Percentiles rank a stretch among this genome's conserved stretches.
Conservation (phyloP, 1,139 yeast genomes). For the Suhomyces maxii region DNA sequence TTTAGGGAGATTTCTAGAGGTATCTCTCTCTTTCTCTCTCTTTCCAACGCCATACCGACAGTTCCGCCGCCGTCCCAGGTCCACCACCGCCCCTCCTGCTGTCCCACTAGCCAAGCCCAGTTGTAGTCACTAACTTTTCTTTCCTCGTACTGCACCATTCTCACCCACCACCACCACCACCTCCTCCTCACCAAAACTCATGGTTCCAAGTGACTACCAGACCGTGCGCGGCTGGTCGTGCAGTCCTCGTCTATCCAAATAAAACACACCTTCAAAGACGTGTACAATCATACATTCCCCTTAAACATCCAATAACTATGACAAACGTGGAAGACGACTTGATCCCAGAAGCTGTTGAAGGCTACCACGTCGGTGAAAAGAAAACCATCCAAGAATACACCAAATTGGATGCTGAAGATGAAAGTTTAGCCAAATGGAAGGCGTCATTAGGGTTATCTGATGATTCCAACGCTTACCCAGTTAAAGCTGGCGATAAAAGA, state of each 20-base stretch:
- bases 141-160: too few species aligned
- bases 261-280: too few species aligned
- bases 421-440: conserved; percentile 90
- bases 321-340: conserved; percentile 53
- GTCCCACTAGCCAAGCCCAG: too few species aligned
- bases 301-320: conserved; percentile 13
- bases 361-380: conserved; percentile 79
- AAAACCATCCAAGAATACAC: conserved; percentile 85
- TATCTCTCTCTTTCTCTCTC: too few species aligned
- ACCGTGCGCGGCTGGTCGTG: conserved; percentile 4
- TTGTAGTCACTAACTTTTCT: too few species aligned
- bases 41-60: too few species aligned
- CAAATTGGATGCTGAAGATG: conserved; percentile 85
- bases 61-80: too few species aligned
- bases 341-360: conserved; percentile 61
- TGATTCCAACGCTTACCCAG: conserved; percentile 58
- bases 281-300: neutral
- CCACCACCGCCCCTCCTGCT: too few species aligned
- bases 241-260: conserved; percentile 1
- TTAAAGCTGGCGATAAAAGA: conserved; percentile 68
- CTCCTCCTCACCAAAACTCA: too few species aligned
- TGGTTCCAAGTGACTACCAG: neutral
- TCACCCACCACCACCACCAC: too few species aligned
- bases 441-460: conserved; percentile 75
- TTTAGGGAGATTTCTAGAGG: too few species aligned